These are phyloP conservation scores for Raffaelea albimanens DNA, from an alignment of 2,329 filamentous ascomycete genomes.

Conservation along the genomic window DNA sequence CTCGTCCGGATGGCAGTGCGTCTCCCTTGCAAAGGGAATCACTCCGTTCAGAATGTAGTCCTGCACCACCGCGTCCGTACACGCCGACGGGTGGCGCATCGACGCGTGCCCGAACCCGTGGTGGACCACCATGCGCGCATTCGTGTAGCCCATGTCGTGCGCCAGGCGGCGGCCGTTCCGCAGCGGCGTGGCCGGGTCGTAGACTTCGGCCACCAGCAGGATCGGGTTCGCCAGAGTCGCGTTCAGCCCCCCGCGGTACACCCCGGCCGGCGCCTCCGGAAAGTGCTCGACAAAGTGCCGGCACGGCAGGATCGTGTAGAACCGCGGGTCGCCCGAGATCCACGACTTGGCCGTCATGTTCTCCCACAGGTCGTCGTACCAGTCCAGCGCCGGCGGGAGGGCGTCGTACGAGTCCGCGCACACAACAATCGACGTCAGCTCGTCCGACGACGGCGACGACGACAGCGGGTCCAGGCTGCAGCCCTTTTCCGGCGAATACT, in stretches of 20 bases:
- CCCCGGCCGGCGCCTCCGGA: constrained; percentile 32
- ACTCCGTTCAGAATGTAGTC: constrained; percentile 30
- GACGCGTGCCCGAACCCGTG: constrained; percentile 41
- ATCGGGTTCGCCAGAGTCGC: constrained; percentile 32
- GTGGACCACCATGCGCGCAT: constrained; percentile 37
- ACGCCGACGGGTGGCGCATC: constrained; percentile 29
- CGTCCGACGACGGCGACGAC: constrained; percentile 22
- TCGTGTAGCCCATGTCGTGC: constrained; percentile 32
- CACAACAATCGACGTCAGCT: constrained; percentile 31
- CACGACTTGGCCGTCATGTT: constrained; percentile 36
- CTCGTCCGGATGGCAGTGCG: constrained; percentile 34
- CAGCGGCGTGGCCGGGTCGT: constrained; percentile 40
- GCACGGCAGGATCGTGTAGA: constrained; percentile 33
- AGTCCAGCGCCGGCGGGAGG: constrained; percentile 27
- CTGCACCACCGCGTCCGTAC: constrained; percentile 31
- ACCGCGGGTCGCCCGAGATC: constrained; percentile 37
- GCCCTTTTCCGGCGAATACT: neutral
- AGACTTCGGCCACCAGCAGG: constrained; percentile 37
- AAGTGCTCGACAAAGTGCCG: constrained; percentile 35
- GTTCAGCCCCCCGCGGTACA: constrained; percentile 36
- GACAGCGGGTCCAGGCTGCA: too few species aligned
- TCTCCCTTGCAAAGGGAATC: constrained; percentile 31
- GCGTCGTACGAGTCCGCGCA: constrained; percentile 38
- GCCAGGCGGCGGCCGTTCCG: constrained; percentile 35
- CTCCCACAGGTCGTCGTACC: constrained; percentile 35